phyloP scores from a whole-genome alignment of 768 basidiomycete species.

The Suillus americanus region DNA sequence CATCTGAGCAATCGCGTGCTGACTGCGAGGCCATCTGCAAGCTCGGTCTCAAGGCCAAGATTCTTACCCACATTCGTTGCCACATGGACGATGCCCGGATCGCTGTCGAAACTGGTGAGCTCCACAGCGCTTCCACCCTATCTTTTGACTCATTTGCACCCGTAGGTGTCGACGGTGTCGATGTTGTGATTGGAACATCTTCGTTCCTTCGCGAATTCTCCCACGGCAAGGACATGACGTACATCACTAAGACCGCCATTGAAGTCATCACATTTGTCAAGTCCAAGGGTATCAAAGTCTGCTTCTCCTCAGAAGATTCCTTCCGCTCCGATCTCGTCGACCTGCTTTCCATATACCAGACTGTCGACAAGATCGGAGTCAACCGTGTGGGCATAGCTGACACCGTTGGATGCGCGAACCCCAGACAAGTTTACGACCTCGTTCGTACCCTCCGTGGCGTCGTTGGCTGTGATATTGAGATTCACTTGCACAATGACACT shows the following conservation, averaged over 20 bases:
- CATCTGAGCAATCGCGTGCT: constrained; percentile 89
- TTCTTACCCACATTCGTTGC: constrained; percentile 98
- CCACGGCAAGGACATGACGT: constrained; percentile 99
- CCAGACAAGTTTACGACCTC: constrained; percentile 97
- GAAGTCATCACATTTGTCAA: constrained; percentile 99
- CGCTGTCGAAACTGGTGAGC: constrained; percentile 92
- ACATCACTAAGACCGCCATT: constrained; percentile 98
- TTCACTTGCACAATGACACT: constrained; percentile 98
- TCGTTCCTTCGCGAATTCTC: constrained; percentile 99
- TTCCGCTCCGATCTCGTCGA: constrained; percentile 99
- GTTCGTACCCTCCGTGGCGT: constrained; percentile 95
- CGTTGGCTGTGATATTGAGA: constrained; percentile 96
- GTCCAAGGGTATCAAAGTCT: constrained; percentile 98
- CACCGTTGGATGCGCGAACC: constrained; percentile 98
- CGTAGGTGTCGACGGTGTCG: constrained; percentile 95
- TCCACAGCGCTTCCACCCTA: not conserved
- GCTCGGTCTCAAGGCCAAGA: constrained; percentile 94
- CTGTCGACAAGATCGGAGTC: constrained; percentile 98
- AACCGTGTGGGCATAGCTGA: constrained; percentile 99
- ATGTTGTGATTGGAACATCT: constrained; percentile 98
- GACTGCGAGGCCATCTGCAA: constrained; percentile 99
- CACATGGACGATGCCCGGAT: constrained; percentile 99
- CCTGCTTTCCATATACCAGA: constrained; percentile 97
- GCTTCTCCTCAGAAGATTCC: constrained; percentile 99
- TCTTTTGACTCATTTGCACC: constrained; percentile 3